Percentiles rank a stretch among this genome's conserved stretches.
Conservation (phyloP, 2,329 filamentous ascomycete species). For the Fusarium xylarioides region DNA sequence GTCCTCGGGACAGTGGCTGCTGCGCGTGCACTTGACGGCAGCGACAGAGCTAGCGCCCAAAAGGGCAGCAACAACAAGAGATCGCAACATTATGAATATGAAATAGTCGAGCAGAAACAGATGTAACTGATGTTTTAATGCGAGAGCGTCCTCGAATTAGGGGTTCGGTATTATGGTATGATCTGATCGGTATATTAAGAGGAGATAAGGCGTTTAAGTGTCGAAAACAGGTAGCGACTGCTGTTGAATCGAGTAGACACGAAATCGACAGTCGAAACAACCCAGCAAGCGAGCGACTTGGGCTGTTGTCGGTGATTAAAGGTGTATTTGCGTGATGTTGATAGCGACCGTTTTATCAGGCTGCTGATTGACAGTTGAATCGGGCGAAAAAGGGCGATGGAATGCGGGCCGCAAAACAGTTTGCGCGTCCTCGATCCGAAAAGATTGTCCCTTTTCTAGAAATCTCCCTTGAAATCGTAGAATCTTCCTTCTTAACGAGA, state of each 20-base stretch:
- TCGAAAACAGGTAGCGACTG: conserved; percentile 19
- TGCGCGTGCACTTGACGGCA: conserved; percentile 56
- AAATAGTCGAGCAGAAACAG: conserved; percentile 8
- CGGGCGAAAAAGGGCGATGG: conserved; percentile 11
- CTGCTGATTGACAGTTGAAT: conserved; percentile 16
- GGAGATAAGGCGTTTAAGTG: conserved; percentile 4
- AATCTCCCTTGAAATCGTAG: not conserved
- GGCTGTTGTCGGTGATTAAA: conserved; percentile 16
- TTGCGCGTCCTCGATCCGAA: conserved; percentile 27
- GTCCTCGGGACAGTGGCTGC: conserved; percentile 73
- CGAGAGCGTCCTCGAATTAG: conserved; percentile 1
- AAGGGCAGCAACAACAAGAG: conserved; percentile 45
- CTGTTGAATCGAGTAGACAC: conserved; percentile 1
- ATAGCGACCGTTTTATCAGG: conserved; percentile 12
- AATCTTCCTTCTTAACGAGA: conserved; percentile 16
- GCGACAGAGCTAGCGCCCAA: conserved; percentile 45
- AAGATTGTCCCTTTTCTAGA: not conserved
- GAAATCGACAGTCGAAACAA: conserved; percentile 11
- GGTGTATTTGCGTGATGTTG: not conserved
- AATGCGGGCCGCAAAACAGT: conserved; percentile 32
- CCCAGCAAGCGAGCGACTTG: conserved; percentile 33
- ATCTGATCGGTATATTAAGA: conserved; percentile 10
- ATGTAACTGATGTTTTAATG: conserved; percentile 9
- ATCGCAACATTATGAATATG: conserved; percentile 46
- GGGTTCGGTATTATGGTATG: conserved; percentile 12